Percentiles rank a stretch among this genome's conserved stretches.
phyloP scores from a whole-genome alignment of 1,284 basidiomycete species.

The Leccinum pachyderme region DNA sequence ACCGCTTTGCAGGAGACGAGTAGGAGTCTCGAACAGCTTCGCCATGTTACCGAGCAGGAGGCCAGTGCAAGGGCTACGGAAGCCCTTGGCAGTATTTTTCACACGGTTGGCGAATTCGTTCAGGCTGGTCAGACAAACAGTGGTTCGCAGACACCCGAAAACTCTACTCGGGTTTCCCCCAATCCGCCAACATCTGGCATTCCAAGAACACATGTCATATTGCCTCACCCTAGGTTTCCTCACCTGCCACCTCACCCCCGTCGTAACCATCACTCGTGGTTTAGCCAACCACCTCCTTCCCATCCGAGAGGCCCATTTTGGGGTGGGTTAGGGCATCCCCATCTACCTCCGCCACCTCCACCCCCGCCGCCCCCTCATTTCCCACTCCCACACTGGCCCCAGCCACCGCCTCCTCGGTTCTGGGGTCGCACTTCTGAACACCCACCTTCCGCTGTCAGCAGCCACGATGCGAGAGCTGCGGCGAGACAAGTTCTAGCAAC shows the following conservation, averaged over 20 bases:
- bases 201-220: slow-evolving; percentile 1
- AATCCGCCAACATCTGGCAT: not conserved
- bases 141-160: slow-evolving; percentile 1
- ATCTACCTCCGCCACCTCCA: slow-evolving; percentile 20
- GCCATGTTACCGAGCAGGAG: slow-evolving; percentile 53
- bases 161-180: not conserved
- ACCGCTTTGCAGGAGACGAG: slow-evolving; percentile 43
- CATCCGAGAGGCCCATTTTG: slow-evolving; percentile 11
- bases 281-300: slow-evolving; percentile 13
- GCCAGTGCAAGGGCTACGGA: slow-evolving; percentile 63
- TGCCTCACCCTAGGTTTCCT: slow-evolving; percentile 8
- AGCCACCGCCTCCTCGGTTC: slow-evolving; percentile 27
- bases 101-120: slow-evolving; percentile 45
- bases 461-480: slow-evolving; percentile 8
- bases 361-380: slow-evolving; percentile 15
- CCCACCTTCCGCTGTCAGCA: not conserved
- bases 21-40: slow-evolving; percentile 42
- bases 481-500: slow-evolving; percentile 16
- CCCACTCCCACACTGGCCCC: slow-evolving; percentile 20
- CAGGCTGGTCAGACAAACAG: slow-evolving; percentile 12
- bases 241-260: slow-evolving; percentile 14
- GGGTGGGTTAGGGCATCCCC: slow-evolving; percentile 9
- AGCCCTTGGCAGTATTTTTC: slow-evolving; percentile 58
- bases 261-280: slow-evolving; percentile 27
- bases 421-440: slow-evolving; percentile 17